Evolutionary conservation across 768 basidiomycete genomes (phyloP).

Genomic region (Podaxis carcinomalis): DNA sequence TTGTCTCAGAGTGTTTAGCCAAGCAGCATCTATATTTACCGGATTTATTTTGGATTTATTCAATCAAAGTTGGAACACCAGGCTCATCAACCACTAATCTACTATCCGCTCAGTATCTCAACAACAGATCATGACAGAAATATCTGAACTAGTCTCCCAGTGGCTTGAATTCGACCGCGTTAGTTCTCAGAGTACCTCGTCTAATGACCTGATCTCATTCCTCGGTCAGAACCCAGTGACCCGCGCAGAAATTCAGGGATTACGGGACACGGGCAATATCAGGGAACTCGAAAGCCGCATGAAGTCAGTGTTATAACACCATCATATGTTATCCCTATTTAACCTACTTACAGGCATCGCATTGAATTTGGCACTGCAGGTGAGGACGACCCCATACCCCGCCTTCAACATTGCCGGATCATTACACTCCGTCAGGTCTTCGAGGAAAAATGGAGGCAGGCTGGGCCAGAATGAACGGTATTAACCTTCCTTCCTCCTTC

Average conservation of each 20-base stretch:
- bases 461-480: slow-evolving; percentile 86
- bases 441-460: slow-evolving; percentile 85
- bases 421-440: slow-evolving; percentile 42
- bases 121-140: not conserved
- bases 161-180: slow-evolving; percentile 6
- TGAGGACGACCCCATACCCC: slow-evolving; percentile 20
- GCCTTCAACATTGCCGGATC: not conserved
- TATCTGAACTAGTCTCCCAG: not conserved
- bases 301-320: slow-evolving; percentile 32
- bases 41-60: not conserved
- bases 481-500: not conserved
- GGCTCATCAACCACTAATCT: not conserved
- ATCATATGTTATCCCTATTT: not conserved
- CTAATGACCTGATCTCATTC: not conserved
- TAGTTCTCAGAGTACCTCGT: not conserved
- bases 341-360: slow-evolving; percentile 40
- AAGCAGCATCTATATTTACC: slow-evolving; percentile 6
- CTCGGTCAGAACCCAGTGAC: slow-evolving; percentile 44
- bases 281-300: slow-evolving; percentile 53
- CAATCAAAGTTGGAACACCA: not conserved
- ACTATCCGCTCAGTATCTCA: no score
- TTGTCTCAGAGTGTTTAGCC: slow-evolving; percentile 9
- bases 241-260: slow-evolving; percentile 40
- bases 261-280: slow-evolving; percentile 38
- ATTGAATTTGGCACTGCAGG: slow-evolving; percentile 91